A percentile compares a stretch with the other conserved stretches of the same genome.
Conservation (phyloP, 371 early-diverging fungal genomes). For the Rhizopus microsporus region DNA sequence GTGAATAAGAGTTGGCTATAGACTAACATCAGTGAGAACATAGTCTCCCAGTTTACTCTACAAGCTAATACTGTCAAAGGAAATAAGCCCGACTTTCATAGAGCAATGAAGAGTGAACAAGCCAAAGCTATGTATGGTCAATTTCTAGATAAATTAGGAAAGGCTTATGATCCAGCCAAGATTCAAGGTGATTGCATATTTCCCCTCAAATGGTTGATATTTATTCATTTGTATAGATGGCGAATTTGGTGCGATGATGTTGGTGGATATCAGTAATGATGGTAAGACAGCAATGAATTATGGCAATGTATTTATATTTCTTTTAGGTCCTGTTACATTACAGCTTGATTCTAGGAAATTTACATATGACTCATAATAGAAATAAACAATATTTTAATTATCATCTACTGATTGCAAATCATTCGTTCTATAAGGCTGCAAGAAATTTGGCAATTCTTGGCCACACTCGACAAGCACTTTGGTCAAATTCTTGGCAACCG, state of each 20-base stretch:
- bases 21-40: background rate
- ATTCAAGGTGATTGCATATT: conserved; percentile 62
- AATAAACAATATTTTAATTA: background rate
- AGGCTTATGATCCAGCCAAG: conserved; percentile 60
- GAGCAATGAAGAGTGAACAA: conserved; percentile 73
- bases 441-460: conserved; percentile 81
- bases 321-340: conserved; percentile 77
- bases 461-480: conserved; percentile 79
- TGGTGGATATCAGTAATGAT: conserved; percentile 83
- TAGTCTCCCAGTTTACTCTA: conserved; percentile 87
- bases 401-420: conserved; percentile 6
- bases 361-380: conserved; percentile 28
- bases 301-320: background rate
- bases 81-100: conserved; percentile 89
- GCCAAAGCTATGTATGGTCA: conserved; percentile 72
- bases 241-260: conserved; percentile 86
- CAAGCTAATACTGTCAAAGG: conserved; percentile 76
- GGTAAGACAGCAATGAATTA: conserved; percentile 31
- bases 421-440: conserved; percentile 45
- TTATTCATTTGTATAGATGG: conserved; percentile 55
- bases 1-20: too few relatives aligned
- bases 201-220: background rate
- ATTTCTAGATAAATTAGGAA: conserved; percentile 71
- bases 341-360: conserved; percentile 74
- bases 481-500: conserved; percentile 63